phyloP scores from a whole-genome alignment of 768 basidiomycete genomes.

The Amanita brunnescens region DNA sequence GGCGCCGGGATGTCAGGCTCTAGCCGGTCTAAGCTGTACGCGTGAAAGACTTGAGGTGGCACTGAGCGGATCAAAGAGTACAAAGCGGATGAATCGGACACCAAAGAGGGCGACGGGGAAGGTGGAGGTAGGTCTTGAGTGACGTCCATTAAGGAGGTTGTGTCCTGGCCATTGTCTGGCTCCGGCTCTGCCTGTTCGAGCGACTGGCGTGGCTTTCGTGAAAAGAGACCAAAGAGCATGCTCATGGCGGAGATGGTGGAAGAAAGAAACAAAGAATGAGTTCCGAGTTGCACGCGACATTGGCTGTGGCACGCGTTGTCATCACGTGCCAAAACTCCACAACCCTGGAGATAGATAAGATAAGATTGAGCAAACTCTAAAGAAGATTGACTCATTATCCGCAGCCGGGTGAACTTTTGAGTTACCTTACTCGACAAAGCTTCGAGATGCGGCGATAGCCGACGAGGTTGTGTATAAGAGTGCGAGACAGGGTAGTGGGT shows the following conservation, averaged over 20 bases:
- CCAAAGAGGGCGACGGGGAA: constrained; percentile 10
- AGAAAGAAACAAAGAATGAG: not conserved
- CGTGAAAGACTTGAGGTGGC: constrained; percentile 58
- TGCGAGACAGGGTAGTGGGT: not conserved
- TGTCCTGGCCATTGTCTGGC: constrained; percentile 3
- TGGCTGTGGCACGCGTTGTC: not conserved
- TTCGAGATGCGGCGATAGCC: not conserved
- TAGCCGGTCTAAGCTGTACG: constrained; percentile 50
- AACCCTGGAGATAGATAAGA: no score
- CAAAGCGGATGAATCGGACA: constrained; percentile 34
- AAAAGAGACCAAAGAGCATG: constrained; percentile 35
- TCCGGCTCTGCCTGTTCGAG: constrained; percentile 2
- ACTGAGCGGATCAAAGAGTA: constrained; percentile 46
- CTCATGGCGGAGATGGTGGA: constrained; percentile 18
- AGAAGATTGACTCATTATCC: no score
- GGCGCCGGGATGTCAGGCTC: constrained; percentile 28
- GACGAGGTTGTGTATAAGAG: not conserved
- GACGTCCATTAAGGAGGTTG: not conserved
- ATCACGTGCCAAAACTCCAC: not conserved
- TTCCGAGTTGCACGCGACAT: not conserved
- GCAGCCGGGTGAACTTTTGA: no score
- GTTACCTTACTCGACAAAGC: no score
- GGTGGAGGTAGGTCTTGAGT: not conserved
- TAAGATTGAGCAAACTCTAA: no score
- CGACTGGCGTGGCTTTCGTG: constrained; percentile 21